These are phyloP conservation scores for Chlorella ohadii DNA, from an alignment of 139 green algal genomes.

Conservation along the genomic window DNA sequence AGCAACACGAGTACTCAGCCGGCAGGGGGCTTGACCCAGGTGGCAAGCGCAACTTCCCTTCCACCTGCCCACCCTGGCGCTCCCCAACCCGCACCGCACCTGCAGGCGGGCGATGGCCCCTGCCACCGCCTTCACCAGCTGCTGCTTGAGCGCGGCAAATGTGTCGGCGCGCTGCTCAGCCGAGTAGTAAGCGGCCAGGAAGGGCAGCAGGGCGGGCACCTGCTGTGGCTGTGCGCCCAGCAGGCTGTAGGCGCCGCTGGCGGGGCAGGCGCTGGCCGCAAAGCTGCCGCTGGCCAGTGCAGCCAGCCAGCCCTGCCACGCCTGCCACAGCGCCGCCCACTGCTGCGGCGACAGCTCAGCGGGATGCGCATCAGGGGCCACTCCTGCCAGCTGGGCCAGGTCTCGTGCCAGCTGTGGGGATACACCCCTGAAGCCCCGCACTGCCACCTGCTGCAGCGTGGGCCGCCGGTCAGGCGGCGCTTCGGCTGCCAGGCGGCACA, in stretches of 20 bases:
- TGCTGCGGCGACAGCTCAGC: conserved; percentile 32
- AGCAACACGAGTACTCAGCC: no score
- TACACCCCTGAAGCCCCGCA: conserved; percentile 73
- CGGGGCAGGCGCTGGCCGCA: conserved; percentile 27
- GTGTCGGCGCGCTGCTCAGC: conserved; percentile 56
- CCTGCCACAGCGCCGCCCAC: conserved; percentile 57
- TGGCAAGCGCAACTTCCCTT: no score
- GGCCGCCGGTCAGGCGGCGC: not conserved
- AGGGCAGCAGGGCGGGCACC: conserved; percentile 47
- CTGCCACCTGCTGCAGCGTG: conserved; percentile 31
- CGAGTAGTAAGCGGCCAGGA: conserved; percentile 69
- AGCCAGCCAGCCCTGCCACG: conserved; percentile 68
- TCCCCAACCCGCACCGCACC: no score
- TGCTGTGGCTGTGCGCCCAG: conserved; percentile 46
- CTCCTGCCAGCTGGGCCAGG: conserved; percentile 54
- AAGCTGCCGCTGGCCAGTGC: conserved; percentile 48
- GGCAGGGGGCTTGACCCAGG: no score
- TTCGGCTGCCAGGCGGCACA: conserved; percentile 48
- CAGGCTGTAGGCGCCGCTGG: conserved; percentile 53
- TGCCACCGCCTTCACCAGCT: conserved; percentile 49
- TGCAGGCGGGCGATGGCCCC: conserved; percentile 54
- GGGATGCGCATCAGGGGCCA: not conserved
- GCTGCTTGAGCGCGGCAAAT: conserved; percentile 49
- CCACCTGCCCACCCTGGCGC: no score
- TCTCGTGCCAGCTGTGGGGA: conserved; percentile 71